phyloP scores from a whole-genome alignment of 2,329 filamentous ascomycete genomes.

The Ramularia collo-cygni region DNA sequence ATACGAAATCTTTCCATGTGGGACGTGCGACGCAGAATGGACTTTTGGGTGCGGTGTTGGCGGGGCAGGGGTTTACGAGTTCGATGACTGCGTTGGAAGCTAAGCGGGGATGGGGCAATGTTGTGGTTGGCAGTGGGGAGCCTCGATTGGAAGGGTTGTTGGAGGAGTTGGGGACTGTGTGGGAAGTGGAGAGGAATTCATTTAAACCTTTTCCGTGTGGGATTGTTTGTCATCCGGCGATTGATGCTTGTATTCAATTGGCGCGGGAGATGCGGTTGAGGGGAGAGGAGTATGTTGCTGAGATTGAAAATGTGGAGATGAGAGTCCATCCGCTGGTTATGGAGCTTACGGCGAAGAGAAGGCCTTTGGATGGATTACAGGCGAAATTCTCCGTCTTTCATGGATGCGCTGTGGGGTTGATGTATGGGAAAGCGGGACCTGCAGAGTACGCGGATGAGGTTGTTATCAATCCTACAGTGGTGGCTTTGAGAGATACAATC shows the following conservation, averaged over 20 bases:
- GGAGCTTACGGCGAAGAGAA: conserved; percentile 46
- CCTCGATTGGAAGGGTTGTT: conserved; percentile 37
- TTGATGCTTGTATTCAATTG: conserved; percentile 46
- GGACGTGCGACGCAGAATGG: conserved; percentile 49
- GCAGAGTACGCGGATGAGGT: conserved; percentile 45
- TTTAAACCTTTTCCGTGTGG: conserved; percentile 54
- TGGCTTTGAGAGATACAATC: conserved; percentile 41
- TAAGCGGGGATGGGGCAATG: conserved; percentile 48
- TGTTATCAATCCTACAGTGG: conserved; percentile 37
- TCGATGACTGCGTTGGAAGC: conserved; percentile 45
- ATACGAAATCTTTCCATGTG: conserved; percentile 51
- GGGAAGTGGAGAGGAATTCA: conserved; percentile 49
- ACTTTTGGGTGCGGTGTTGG: conserved; percentile 42
- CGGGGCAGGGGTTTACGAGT: conserved; percentile 45
- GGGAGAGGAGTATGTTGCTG: conserved; percentile 23
- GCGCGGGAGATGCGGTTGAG: conserved; percentile 33
- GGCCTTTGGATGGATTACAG: conserved; percentile 45
- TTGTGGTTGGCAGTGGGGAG: conserved; percentile 36
- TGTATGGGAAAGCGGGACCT: conserved; percentile 47
- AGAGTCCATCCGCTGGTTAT: conserved; percentile 48
- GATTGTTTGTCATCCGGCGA: conserved; percentile 51
- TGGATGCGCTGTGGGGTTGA: conserved; percentile 44
- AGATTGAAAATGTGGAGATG: conserved; percentile 37
- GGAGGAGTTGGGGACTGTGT: conserved; percentile 32
- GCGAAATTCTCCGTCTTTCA: conserved; percentile 52